A percentile compares a stretch with the other conserved stretches of the same genome.
phyloP scores from a whole-genome alignment of 177 flowering plant genomes.

The Vitis hybrid region DNA sequence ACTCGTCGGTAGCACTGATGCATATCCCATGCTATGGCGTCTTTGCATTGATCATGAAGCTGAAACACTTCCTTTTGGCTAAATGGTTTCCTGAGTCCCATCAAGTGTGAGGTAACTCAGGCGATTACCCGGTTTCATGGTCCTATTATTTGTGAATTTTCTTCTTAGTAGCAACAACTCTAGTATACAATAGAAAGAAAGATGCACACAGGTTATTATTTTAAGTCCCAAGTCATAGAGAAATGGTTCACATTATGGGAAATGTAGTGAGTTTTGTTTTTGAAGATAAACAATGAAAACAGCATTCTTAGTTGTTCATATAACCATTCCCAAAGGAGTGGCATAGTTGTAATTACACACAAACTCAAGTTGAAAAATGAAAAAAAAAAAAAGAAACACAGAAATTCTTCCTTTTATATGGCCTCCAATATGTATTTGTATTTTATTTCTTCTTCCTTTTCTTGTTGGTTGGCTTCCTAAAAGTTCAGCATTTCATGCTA shows the following conservation, averaged over 20 bases:
- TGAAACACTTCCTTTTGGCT: conserved; percentile 56
- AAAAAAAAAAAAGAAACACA: background rate
- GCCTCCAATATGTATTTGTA: background rate
- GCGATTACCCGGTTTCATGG: background rate
- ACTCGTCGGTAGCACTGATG: conserved; percentile 66
- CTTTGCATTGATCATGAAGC: conserved; percentile 57
- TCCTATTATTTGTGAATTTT: too few species aligned
- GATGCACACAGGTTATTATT: too few species aligned
- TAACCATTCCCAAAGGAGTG: background rate
- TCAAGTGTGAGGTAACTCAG: conserved; percentile 18
- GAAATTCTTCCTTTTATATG: background rate
- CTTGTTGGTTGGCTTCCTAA: too few species aligned
- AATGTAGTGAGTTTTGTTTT: background rate
- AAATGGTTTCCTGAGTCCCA: conserved; percentile 50
- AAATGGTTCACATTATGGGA: background rate
- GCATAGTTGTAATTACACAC: background rate
- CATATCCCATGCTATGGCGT: conserved; percentile 80
- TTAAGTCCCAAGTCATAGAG: too few species aligned
- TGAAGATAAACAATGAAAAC: too few species aligned
- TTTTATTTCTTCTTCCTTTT: background rate
- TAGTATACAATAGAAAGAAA: too few species aligned
- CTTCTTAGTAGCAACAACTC: too few species aligned
- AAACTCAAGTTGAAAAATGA: too few species aligned
- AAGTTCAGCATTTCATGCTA: too few species aligned
- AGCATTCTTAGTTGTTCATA: background rate